Base-by-base conservation (phyloP, 768 basidiomycete genomes). In the Boletus barrowsii region DNA sequence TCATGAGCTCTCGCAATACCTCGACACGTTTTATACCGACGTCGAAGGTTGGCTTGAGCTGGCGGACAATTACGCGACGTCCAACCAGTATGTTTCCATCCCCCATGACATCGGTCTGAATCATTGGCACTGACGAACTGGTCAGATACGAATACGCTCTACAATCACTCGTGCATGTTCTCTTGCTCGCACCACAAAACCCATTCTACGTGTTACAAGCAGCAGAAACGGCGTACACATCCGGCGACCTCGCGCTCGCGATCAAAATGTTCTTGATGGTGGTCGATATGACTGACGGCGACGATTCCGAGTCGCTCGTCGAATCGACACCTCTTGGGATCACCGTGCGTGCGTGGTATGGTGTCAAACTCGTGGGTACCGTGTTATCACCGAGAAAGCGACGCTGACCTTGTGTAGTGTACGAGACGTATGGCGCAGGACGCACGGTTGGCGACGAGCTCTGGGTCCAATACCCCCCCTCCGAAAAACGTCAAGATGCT, bases 1-100 rank as follows among this genome's bases (percentile, higher is more conserved):
- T 2, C 79, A 84, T 10, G 84, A 93, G 63, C 77, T 96, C 4
- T 81, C 81, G 14, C 74, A 78, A 41, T 85, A 87, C 60, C 79
- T 93, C 18, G 93, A 97, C 62, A 91, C 87, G 0, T 88, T 93
- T 66, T 97, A 96, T 67, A 83, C 84, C 20, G 94, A 97, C 59
- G 75, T 87, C 14, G 91, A 94, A 60, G 92, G 82, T 11, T 96
- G 94, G 93, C 72, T 90, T 17, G 88, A 94, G 67, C 81, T 97
- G 22, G 85, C 90, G 0, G 87, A 90, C 62, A 81, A 91, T 5
- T 92, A 96, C 61, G 75, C 84, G 5, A 77, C 81, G 11, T 84
- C 86, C 61, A 82, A 83, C 60, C 86, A 88, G 90, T 93, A 57
- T 49, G 88, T 73, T 4, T 54, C 42, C 22, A 24, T 39, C 5